These are phyloP conservation scores for Colletotrichum caudatum DNA, from an alignment of 2,329 filamentous ascomycete genomes.

Conservation along the genomic window DNA sequence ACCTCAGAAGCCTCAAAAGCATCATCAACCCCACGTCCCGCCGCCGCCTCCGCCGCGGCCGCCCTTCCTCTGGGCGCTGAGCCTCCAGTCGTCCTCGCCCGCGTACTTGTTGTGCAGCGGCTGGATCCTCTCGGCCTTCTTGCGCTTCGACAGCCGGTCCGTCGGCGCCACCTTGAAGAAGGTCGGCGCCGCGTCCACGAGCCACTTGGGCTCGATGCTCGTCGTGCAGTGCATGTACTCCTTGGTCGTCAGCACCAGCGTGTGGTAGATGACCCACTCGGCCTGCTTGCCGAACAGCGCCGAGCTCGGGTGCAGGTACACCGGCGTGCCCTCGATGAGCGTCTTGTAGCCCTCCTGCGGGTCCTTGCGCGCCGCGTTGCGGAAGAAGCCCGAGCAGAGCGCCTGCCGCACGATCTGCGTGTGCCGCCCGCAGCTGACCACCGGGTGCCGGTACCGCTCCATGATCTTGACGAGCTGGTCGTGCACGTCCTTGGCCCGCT, in stretches of 20 bases:
- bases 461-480: constrained; percentile 95
- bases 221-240: constrained; percentile 99
- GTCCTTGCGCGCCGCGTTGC: constrained; percentile 93
- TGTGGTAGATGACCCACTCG: constrained; percentile 96
- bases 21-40: constrained; percentile 85
- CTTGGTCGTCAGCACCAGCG: constrained; percentile 90
- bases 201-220: constrained; percentile 91
- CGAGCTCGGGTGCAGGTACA: constrained; percentile 92
- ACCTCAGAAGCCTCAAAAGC: no score
- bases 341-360: constrained; percentile 98
- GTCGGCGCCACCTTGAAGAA: constrained; percentile 98
- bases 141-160: constrained; percentile 87
- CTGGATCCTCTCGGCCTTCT: constrained; percentile 94
- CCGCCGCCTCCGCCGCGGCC: constrained; percentile 86
- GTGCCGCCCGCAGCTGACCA: constrained; percentile 87
- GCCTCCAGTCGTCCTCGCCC: constrained; percentile 93
- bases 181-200: constrained; percentile 96
- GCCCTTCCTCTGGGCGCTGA: constrained; percentile 87
- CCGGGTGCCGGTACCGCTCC: constrained; percentile 85
- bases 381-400: constrained; percentile 94
- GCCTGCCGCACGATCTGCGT: constrained; percentile 90
- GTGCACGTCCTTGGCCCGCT: constrained; percentile 89
- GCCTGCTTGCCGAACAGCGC: constrained; percentile 95
- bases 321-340: constrained; percentile 91
- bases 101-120: constrained; percentile 94